phyloP scores from a whole-genome alignment of 441 rosid genomes.

The Adansonia rubrostipa region DNA sequence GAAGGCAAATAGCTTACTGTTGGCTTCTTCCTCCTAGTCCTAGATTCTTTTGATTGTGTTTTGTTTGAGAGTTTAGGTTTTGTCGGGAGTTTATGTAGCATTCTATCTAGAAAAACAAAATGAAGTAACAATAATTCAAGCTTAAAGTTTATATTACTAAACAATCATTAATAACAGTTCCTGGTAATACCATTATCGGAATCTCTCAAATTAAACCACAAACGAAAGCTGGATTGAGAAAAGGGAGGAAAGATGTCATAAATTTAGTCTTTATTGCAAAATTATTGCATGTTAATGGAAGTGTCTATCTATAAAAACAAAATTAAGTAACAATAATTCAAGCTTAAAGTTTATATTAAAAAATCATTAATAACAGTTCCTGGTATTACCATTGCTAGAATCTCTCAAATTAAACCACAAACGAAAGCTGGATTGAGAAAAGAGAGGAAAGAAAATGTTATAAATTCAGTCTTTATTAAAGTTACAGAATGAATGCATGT shows the following conservation, averaged over 20 bases:
- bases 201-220: slow-evolving; percentile 31
- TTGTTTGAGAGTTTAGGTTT: no score
- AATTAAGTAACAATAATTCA: no score
- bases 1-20: not conserved
- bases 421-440: not conserved
- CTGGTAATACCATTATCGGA: slow-evolving; percentile 26
- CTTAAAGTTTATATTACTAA: no score
- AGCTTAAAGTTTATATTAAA: no score
- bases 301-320: not conserved
- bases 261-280: slow-evolving; percentile 36
- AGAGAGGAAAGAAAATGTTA: not conserved
- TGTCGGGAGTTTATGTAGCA: not conserved
- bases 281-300: slow-evolving; percentile 45
- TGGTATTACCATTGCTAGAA: slow-evolving; percentile 28
- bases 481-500: slow-evolving; percentile 53
- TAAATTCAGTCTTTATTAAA: slow-evolving; percentile 24
- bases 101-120: no score
- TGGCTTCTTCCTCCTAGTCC: not conserved
- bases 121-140: no score
- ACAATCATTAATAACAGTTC: no score
- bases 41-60: no score
- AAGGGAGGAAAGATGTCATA: not conserved
- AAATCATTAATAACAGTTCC: no score
- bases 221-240: not conserved
- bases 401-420: slow-evolving; percentile 30